Evolutionary conservation across 371 early-diverging fungal genomes (phyloP).

Genomic region (Mucor saturninus): DNA sequence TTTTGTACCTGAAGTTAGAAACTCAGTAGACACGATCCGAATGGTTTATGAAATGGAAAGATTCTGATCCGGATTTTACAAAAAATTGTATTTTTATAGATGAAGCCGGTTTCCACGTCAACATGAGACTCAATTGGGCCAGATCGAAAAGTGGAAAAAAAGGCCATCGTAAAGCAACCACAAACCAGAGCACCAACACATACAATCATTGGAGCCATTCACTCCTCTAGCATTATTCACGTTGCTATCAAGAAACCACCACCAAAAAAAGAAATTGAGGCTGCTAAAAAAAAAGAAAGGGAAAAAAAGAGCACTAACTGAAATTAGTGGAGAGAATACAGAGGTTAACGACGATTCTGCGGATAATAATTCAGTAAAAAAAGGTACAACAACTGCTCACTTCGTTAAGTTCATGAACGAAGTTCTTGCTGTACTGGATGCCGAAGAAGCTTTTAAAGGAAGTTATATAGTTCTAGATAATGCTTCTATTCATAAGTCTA

Average conservation of each 20-base stretch:
- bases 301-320: constrained; percentile 19
- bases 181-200: constrained; percentile 16
- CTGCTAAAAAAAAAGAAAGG: constrained; percentile 10
- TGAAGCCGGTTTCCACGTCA: constrained; percentile 22
- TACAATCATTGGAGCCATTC: constrained; percentile 21
- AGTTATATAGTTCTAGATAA: constrained; percentile 16
- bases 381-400: constrained; percentile 22
- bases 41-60: constrained; percentile 19
- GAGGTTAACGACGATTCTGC: constrained; percentile 16
- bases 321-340: constrained; percentile 17
- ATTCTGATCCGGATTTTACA: constrained; percentile 11
- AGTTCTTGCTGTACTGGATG: constrained; percentile 18
- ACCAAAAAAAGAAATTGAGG: constrained; percentile 15
- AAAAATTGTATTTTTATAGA: constrained; percentile 24
- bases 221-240: constrained; percentile 16
- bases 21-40: constrained; percentile 20
- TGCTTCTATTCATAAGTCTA: constrained; percentile 12
- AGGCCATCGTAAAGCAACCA: constrained; percentile 9
- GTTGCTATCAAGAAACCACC: constrained; percentile 20
- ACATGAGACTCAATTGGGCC: constrained; percentile 17
- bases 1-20: constrained; percentile 4
- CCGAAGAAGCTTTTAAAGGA: constrained; percentile 14
- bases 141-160: constrained; percentile 7
- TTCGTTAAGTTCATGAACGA: constrained; percentile 21
- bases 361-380: constrained; percentile 14